Evolutionary conservation across 306 rosid genomes (phyloP).

Genomic region (Trifolium fragiferum): DNA sequence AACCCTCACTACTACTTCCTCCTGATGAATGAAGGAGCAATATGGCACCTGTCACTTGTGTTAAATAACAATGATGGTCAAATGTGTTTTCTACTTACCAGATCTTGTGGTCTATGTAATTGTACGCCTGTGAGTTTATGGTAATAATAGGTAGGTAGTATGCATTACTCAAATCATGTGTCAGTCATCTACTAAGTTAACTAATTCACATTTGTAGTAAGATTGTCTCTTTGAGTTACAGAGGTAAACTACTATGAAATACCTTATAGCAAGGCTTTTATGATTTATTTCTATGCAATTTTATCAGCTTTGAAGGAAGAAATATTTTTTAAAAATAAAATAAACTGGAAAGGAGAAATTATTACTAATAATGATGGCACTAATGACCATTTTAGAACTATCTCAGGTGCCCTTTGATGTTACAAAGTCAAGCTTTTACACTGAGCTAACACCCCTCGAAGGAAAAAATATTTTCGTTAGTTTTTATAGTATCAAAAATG

Average conservation of each 20-base stretch:
- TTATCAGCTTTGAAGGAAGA: conserved; percentile 1
- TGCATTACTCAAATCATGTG: neutral
- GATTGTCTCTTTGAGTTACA: neutral
- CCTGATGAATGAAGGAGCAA: conserved; percentile 24
- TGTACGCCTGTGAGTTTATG: neutral
- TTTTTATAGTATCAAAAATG: neutral
- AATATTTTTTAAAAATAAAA: no score
- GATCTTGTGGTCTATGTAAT: conserved; percentile 22
- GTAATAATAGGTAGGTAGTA: neutral
- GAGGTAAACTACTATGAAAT: conserved; percentile 7
- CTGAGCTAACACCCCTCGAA: neutral
- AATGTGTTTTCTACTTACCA: conserved; percentile 25
- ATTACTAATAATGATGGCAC: no score
- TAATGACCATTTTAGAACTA: no score
- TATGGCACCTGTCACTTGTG: conserved; percentile 26
- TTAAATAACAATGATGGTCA: conserved; percentile 5
- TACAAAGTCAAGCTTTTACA: no score
- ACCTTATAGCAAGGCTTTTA: neutral
- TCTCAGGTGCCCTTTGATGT: no score
- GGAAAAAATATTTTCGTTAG: conserved; percentile 20
- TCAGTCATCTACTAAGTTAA: conserved; percentile 10
- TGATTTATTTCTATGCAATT: conserved; percentile 33
- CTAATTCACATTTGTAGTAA: conserved; percentile 6
- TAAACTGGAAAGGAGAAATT: no score
- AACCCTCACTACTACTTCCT: conserved; percentile 4